Percentiles rank a stretch among this genome's conserved stretches.
Evolutionary conservation across 2,329 filamentous ascomycete species (phyloP).

Genomic region (Tolypocladium tundrense): DNA sequence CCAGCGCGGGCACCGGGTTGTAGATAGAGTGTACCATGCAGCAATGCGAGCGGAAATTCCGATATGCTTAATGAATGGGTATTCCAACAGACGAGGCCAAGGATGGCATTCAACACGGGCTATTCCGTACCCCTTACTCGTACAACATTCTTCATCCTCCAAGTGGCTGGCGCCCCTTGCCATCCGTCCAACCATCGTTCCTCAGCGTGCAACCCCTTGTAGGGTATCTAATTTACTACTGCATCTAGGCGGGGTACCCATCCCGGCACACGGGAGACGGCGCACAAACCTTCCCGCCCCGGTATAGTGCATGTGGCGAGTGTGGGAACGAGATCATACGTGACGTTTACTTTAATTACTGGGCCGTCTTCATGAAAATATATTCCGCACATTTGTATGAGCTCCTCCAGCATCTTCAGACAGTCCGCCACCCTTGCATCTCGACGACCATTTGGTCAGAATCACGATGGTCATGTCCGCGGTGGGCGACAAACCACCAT

Average conservation of each 20-base stretch:
- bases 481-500: neutral
- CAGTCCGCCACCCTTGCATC: neutral
- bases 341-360: neutral
- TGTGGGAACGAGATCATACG: neutral
- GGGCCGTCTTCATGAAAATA: neutral
- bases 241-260: neutral
- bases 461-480: neutral
- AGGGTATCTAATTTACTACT: neutral
- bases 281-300: neutral
- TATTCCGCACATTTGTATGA: neutral
- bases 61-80: too few species aligned
- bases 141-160: too few species aligned
- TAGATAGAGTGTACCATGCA: too few species aligned
- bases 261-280: neutral
- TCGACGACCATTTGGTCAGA: neutral
- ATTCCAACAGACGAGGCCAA: too few species aligned
- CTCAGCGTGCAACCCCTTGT: too few species aligned
- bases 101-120: too few species aligned
- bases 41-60: too few species aligned
- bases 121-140: too few species aligned
- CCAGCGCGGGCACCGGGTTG: too few species aligned
- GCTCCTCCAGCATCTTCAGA: neutral
- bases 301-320: neutral
- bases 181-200: too few species aligned
- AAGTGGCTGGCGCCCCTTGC: too few species aligned